Evolutionary conservation across 345 rosid genomes (phyloP).

Genomic region (Lepidium aucheri): DNA sequence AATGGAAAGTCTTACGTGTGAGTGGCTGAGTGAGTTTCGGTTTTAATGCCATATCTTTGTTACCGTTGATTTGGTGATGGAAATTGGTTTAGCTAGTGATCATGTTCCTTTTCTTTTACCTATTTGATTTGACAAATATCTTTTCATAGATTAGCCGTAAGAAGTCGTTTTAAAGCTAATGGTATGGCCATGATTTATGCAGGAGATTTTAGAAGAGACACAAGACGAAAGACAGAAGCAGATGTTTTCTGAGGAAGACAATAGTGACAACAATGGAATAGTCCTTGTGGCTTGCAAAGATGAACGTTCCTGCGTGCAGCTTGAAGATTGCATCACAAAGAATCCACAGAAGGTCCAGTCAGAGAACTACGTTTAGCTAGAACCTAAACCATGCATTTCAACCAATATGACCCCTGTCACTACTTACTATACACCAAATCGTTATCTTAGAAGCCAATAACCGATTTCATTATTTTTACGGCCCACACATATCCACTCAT

Average conservation of each 20-base stretch:
- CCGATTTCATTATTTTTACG: not conserved
- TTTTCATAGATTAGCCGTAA: not conserved
- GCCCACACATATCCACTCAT: not conserved
- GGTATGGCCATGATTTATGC: slow-evolving; percentile 8
- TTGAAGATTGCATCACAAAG: slow-evolving; percentile 74
- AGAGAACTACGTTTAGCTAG: not conserved
- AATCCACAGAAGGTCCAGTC: slow-evolving; percentile 58
- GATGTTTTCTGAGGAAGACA: slow-evolving; percentile 33
- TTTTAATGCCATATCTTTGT: slow-evolving; percentile 26
- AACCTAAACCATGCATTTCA: not conserved
- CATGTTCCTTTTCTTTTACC: not conserved
- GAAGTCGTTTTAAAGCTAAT: not conserved
- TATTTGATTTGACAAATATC: not conserved
- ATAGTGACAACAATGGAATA: slow-evolving; percentile 44
- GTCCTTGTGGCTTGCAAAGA: slow-evolving; percentile 93
- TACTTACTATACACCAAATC: not conserved
- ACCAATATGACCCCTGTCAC: not conserved
- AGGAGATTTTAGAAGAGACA: slow-evolving; percentile 87
- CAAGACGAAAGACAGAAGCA: slow-evolving; percentile 67
- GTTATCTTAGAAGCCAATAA: not conserved
- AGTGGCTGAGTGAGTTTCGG: slow-evolving; percentile 67
- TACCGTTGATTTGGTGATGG: not conserved
- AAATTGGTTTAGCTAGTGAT: not conserved
- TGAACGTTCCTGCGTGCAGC: slow-evolving; percentile 94
- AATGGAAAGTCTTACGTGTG: slow-evolving; percentile 99